A percentile compares a stretch with the other conserved stretches of the same genome.
Evolutionary conservation across 805 yeast genomes (phyloP).

Genomic region (Pichia sporocuriosa): DNA sequence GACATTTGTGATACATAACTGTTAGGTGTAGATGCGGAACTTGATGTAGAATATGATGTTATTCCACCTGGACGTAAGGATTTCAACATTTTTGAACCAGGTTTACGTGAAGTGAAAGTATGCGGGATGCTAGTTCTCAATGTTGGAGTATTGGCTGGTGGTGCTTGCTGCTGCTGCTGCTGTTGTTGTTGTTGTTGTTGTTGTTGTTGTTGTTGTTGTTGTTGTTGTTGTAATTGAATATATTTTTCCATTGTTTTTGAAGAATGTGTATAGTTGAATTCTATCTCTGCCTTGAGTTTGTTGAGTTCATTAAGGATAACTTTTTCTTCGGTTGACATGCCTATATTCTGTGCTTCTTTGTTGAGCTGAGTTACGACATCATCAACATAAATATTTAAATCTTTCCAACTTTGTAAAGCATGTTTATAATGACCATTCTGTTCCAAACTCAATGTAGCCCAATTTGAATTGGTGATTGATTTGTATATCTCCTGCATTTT

Average conservation of each 20-base stretch:
- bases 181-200: constrained; percentile 12
- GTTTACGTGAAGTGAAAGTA: constrained; percentile 4
- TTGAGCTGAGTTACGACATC: constrained; percentile 50
- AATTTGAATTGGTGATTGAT: constrained; percentile 7
- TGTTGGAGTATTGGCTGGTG: constrained; percentile 8
- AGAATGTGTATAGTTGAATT: constrained; percentile 8
- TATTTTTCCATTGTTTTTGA: constrained; percentile 7
- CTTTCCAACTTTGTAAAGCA: constrained; percentile 68
- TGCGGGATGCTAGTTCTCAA: constrained; percentile 12
- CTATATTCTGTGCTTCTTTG: constrained; percentile 29
- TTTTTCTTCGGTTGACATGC: constrained; percentile 40
- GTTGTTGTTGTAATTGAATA: constrained; percentile 12
- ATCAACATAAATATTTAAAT: constrained; percentile 55
- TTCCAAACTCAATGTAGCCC: constrained; percentile 39
- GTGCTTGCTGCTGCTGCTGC: constrained; percentile 23
- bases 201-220: constrained; percentile 7
- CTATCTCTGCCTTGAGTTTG: constrained; percentile 15
- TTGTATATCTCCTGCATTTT: constrained; percentile 14
- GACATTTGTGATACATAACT: too few species aligned
- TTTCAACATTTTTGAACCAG: constrained; percentile 9
- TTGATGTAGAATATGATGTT: constrained; percentile 2
- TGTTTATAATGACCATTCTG: constrained; percentile 44
- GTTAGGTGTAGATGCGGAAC: background rate
- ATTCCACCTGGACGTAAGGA: constrained; percentile 7
- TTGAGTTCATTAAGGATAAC: constrained; percentile 33